phyloP scores from a whole-genome alignment of 2,329 filamentous ascomycete genomes.

The Diaporthe eres region DNA sequence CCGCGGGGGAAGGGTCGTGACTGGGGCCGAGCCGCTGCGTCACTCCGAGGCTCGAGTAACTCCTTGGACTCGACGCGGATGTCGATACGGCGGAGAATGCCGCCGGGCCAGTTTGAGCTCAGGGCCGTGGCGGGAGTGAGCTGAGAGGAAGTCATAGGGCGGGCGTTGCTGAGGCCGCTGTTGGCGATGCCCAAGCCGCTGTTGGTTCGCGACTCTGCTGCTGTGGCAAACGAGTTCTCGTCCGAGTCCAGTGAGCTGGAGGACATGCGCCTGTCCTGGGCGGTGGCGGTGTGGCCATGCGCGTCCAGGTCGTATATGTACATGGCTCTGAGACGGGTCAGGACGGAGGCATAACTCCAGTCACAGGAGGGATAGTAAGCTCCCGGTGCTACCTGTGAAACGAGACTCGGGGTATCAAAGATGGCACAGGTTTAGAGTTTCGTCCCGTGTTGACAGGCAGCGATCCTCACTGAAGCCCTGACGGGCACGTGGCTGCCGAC shows the following conservation, averaged over 20 bases:
- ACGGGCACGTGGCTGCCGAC: conserved; percentile 16
- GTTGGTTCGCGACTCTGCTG: conserved; percentile 24
- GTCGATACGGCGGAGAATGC: conserved; percentile 44
- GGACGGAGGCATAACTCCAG: conserved; percentile 24
- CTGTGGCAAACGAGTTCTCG: conserved; percentile 24
- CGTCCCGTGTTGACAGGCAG: conserved; percentile 25
- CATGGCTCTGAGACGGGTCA: conserved; percentile 7
- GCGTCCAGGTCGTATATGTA: conserved; percentile 32
- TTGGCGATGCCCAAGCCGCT: conserved; percentile 18
- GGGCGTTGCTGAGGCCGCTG: conserved; percentile 16
- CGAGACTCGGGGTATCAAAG: conserved; percentile 15
- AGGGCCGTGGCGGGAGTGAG: conserved; percentile 43
- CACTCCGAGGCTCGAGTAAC: not conserved
- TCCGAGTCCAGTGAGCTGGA: conserved; percentile 28
- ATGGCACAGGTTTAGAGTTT: conserved; percentile 19
- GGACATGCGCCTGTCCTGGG: conserved; percentile 12
- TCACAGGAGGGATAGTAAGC: not conserved
- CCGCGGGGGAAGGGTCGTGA: not conserved
- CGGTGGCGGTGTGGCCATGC: conserved; percentile 10
- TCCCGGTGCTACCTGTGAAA: conserved; percentile 17
- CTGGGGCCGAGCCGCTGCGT: conserved; percentile 2
- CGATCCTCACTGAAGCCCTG: conserved; percentile 9
- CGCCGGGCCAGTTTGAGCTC: conserved; percentile 28
- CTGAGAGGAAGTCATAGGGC: conserved; percentile 15
- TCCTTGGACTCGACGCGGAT: conserved; percentile 41